A percentile compares a stretch with the other conserved stretches of the same genome.
These are phyloP conservation scores for Camelina neglecta DNA, from an alignment of 345 rosid genomes.

Conservation along the genomic window DNA sequence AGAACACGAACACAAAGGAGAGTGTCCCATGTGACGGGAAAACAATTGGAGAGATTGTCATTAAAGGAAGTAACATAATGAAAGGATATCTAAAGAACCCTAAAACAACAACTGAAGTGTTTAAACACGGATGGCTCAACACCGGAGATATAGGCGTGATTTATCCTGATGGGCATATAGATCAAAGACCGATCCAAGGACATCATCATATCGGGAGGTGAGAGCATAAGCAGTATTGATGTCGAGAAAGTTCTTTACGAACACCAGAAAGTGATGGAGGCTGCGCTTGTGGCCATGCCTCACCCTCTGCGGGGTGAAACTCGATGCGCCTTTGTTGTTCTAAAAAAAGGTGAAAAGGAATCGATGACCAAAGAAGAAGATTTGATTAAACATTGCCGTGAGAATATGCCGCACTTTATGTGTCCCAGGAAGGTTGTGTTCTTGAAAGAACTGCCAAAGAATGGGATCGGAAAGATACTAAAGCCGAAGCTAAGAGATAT, in stretches of 20 bases:
- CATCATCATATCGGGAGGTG: constrained; percentile 70
- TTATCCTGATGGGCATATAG: constrained; percentile 58
- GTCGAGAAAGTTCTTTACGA: constrained; percentile 55
- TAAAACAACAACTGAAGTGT: constrained; percentile 53
- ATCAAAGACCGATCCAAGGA: constrained; percentile 72
- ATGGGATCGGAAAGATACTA: constrained; percentile 58
- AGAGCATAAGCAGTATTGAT: constrained; percentile 68
- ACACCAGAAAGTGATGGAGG: constrained; percentile 55
- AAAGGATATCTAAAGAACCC: constrained; percentile 58
- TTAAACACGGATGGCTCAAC: constrained; percentile 63
- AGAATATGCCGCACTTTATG: constrained; percentile 57
- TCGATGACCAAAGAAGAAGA: constrained; percentile 43
- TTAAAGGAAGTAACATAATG: constrained; percentile 62
- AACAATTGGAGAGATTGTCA: constrained; percentile 64
- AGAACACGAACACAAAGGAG: constrained; percentile 53
- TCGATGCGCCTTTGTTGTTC: constrained; percentile 59
- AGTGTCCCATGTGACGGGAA: constrained; percentile 62
- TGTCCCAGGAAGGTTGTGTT: constrained; percentile 60
- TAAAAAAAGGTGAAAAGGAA: constrained; percentile 31
- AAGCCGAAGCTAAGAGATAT: constrained; percentile 52
- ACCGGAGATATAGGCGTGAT: constrained; percentile 65
- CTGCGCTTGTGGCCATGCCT: constrained; percentile 68
- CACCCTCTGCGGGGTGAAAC: constrained; percentile 64
- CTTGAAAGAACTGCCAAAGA: constrained; percentile 54
- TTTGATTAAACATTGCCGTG: constrained; percentile 50